Percentiles rank a stretch among this genome's conserved stretches.
phyloP scores from a whole-genome alignment of 2,329 filamentous ascomycete genomes.

The Trichoderma sp. region DNA sequence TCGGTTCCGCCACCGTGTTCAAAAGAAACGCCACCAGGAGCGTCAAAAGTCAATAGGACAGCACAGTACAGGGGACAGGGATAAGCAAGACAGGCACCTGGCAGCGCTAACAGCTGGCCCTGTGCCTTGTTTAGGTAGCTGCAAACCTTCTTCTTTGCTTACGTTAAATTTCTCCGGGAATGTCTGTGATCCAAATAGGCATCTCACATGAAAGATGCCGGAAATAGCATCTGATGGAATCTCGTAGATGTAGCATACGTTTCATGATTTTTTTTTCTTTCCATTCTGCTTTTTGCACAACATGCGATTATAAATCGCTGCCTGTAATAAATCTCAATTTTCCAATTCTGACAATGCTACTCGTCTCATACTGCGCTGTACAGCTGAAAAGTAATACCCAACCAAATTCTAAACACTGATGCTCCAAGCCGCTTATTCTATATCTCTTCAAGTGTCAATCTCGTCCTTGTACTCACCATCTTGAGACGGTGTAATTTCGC shows the following conservation, averaged over 20 bases:
- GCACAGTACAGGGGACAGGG: neutral
- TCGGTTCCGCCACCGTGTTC: constrained; percentile 36
- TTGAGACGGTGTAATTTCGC: constrained; percentile 3
- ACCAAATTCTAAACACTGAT: neutral
- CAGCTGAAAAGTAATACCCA: neutral
- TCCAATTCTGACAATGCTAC: neutral
- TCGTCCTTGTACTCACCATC: constrained; percentile 25
- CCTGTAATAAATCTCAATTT: neutral
- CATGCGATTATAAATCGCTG: neutral
- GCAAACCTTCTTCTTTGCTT: neutral
- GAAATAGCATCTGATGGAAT: constrained; percentile 4
- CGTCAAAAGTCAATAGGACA: neutral
- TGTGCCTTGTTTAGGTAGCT: neutral
- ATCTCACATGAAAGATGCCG: neutral
- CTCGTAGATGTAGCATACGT: constrained; percentile 3
- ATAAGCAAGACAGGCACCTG: neutral
- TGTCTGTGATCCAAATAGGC: neutral
- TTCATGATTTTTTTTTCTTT: constrained; percentile 2
- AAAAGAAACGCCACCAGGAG: constrained; percentile 23
- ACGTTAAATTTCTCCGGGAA: neutral
- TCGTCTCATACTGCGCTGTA: neutral
- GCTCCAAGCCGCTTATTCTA: neutral
- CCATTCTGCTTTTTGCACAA: neutral
- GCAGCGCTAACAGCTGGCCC: constrained; percentile 5
- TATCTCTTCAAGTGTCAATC: neutral